Percentiles rank a stretch among this genome's conserved stretches.
phyloP scores from a whole-genome alignment of 768 basidiomycete genomes.

The Pholiota molesta region DNA sequence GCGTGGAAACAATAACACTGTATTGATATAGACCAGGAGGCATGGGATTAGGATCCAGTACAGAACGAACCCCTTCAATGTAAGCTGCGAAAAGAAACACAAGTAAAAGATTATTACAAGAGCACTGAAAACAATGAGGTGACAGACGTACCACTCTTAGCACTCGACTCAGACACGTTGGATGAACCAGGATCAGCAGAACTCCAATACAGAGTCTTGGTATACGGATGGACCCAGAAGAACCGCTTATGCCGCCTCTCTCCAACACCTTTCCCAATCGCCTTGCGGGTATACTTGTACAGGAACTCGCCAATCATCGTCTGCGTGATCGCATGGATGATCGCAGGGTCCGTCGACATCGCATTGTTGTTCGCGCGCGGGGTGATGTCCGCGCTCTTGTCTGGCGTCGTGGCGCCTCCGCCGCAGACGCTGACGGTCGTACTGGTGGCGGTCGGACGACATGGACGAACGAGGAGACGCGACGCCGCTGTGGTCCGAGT shows the following conservation, averaged over 20 bases:
- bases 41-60: constrained; percentile 95
- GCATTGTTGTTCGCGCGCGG: constrained; percentile 38
- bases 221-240: constrained; percentile 99
- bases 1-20: constrained; percentile 90
- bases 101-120: constrained; percentile 13
- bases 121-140: constrained; percentile 2
- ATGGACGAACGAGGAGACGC: constrained; percentile 81
- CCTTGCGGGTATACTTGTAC: constrained; percentile 92
- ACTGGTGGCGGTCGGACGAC: constrained; percentile 70
- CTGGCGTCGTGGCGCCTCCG: constrained; percentile 46
- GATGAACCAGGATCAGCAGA: constrained; percentile 90
- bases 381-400: constrained; percentile 46
- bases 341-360: constrained; percentile 78
- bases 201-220: constrained; percentile 97
- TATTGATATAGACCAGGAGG: constrained; percentile 93
- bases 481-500: constrained; percentile 62
- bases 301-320: constrained; percentile 99
- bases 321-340: constrained; percentile 98
- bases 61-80: constrained; percentile 88
- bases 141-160: constrained; percentile 85
- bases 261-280: constrained; percentile 89
- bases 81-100: constrained; percentile 60
- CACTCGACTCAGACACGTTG: constrained; percentile 87
- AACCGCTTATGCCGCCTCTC: constrained; percentile 91
- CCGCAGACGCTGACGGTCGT: constrained; percentile 34